Conservation (phyloP, 345 rosid genomes). For the Cardiospermum halicacabum region DNA sequence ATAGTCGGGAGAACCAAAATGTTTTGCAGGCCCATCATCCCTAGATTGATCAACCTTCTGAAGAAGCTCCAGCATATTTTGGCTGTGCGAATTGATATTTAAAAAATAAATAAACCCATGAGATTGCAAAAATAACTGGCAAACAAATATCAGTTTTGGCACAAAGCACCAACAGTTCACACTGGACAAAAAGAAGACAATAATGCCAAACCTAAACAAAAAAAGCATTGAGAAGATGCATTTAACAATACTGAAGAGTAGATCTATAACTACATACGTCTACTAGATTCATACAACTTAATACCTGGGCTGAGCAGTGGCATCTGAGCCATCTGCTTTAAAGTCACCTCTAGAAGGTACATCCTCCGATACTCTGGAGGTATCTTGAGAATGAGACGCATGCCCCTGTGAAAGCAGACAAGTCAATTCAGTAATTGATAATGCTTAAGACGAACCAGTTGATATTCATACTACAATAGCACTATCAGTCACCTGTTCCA, state of each 20-base stretch:
- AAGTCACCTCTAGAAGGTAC: constrained; percentile 22
- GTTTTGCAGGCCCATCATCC: constrained; percentile 18
- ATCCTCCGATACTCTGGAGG: constrained; percentile 23
- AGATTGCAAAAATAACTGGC: neutral
- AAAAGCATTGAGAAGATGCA: neutral
- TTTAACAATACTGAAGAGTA: neutral
- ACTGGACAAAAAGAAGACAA: neutral
- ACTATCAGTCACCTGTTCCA: constrained; percentile 23
- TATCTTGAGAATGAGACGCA: constrained; percentile 16
- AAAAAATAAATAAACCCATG: neutral
- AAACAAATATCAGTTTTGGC: neutral
- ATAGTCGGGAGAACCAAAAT: constrained; percentile 13
- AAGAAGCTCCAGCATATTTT: constrained; percentile 36
- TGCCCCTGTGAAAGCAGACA: constrained; percentile 21
- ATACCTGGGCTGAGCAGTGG: constrained; percentile 31
- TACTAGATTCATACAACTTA: neutral
- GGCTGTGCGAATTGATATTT: constrained; percentile 22
- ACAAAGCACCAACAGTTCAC: neutral
- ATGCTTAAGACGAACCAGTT: neutral
- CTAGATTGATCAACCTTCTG: constrained; percentile 32
- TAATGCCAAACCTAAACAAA: neutral
- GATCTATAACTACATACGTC: constrained; percentile 8
- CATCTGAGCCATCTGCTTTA: constrained; percentile 20
- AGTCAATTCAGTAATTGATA: neutral
- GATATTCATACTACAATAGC: neutral